These are phyloP conservation scores for Claviceps citrina DNA, from an alignment of 2,329 filamentous ascomycete species.

Conservation along the genomic window DNA sequence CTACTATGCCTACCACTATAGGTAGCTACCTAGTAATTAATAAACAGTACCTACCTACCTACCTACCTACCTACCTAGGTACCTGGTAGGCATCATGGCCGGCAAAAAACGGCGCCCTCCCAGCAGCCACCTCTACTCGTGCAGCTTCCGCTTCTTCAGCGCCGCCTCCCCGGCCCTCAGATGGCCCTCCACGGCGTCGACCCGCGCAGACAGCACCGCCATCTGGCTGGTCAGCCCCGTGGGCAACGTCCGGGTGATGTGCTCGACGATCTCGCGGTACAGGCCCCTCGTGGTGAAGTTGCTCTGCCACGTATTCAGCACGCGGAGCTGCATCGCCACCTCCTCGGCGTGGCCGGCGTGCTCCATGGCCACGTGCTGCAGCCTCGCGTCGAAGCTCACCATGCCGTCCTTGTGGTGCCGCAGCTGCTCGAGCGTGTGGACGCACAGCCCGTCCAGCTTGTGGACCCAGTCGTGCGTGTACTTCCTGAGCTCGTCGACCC, in stretches of 20 bases:
- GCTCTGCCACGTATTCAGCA: slow-evolving; percentile 32
- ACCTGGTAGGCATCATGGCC: too few species aligned
- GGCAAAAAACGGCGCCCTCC: too few species aligned
- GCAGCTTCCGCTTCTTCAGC: background rate
- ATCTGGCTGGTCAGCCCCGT: slow-evolving; percentile 10
- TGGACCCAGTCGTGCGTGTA: background rate
- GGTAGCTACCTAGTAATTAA: too few species aligned
- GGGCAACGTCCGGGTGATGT: slow-evolving; percentile 19
- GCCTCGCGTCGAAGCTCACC: background rate
- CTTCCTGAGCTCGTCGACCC: slow-evolving; percentile 1
- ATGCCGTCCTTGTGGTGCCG: background rate
- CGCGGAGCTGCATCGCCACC: slow-evolving; percentile 21
- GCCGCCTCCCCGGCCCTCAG: background rate
- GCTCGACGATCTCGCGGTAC: slow-evolving; percentile 23
- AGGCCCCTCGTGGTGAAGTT: slow-evolving; percentile 31
- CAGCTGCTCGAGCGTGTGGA: background rate
- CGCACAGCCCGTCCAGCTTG: background rate
- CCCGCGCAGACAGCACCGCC: slow-evolving; percentile 7
- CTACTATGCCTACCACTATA: too few species aligned
- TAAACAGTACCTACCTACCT: too few species aligned
- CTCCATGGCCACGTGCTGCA: background rate
- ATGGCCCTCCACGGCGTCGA: slow-evolving; percentile 11
- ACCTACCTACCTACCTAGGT: too few species aligned
- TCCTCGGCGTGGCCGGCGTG: slow-evolving; percentile 10
- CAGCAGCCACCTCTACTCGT: too few species aligned